Evolutionary conservation across 306 rosid genomes (phyloP), one percentile per base, ranked within the genome.

Genomic region (Begonia peltatifolia): DNA sequence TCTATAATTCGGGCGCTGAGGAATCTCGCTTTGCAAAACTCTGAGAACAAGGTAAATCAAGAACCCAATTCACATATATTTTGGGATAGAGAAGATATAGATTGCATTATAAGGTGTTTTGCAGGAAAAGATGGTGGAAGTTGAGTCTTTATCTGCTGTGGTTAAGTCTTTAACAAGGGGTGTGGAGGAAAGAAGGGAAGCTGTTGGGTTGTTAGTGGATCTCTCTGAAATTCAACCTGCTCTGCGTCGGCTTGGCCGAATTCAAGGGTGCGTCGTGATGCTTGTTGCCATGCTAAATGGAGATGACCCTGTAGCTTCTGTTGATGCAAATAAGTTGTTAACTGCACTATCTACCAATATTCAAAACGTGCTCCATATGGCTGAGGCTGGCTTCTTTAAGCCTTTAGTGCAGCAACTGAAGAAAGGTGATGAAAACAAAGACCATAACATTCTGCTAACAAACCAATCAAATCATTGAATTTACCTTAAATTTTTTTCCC

Each of bases 331-430:
- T 46, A 77, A 77, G 71, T 66, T 88, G 66, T 69, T 88, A 76
- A 65, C 76, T 69, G 65, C 73, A 41, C 68, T 88, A 67, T 82
- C 97, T 5, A 65, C 81, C 56, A 88, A 74, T 68, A 71, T 80
- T 53, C 97, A 88, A 66, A 84, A 88, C 53, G 93, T 90, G 35
- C 95, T 88, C 69, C 82, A 82, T 66, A 88, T 88, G 95, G 95
- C 96, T 0, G 96, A 88, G 67, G 96, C 96, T 3, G 95, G 95
- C 46, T 84, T 84, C 76, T 88, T 84, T 58, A 68, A 63, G 75
- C 95, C 96, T 15, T 59, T 88, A 38, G 95, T 88, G 62, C 72
- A 73, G 52, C 76, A 65, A 77, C 80, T 88, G 42, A 74, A 77
- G 50, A 86, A 82, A 81, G 96, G 96, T 84, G n/a, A n/a, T n/a